A percentile compares a stretch with the other conserved stretches of the same genome.
These are phyloP conservation scores for Quercus ilex DNA, from an alignment of 306 rosid genomes.

Conservation along the genomic window DNA sequence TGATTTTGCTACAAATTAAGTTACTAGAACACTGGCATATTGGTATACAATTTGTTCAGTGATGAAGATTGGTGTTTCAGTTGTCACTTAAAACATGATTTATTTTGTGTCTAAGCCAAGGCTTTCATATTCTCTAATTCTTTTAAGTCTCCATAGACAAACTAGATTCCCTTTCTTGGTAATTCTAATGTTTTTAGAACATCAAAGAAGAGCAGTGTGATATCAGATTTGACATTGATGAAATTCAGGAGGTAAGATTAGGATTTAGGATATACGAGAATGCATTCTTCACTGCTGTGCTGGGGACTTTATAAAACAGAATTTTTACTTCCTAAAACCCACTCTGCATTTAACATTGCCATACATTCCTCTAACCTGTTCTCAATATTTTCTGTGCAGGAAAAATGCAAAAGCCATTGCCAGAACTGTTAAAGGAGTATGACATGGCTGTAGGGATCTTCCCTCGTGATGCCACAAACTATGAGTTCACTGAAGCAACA, in stretches of 20 bases:
- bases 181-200: background rate
- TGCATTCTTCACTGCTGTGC: background rate
- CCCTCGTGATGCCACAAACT: conserved; percentile 92
- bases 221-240: background rate
- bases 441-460: conserved; percentile 79
- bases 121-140: too few species aligned
- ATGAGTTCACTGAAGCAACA: conserved; percentile 81
- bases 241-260: background rate
- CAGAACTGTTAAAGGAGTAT: conserved; percentile 76
- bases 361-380: background rate
- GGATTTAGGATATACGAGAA: background rate
- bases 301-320: too few species aligned
- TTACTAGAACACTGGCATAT: background rate
- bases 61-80: background rate
- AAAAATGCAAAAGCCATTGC: conserved; percentile 86
- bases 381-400: conserved; percentile 37
- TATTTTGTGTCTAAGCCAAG: background rate
- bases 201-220: background rate
- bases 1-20: background rate
- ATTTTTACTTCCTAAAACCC: too few species aligned
- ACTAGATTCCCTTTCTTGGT: background rate
- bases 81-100: background rate
- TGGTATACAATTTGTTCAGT: background rate
- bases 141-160: background rate
- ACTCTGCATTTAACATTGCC: background rate